Evolutionary conservation across 768 basidiomycete genomes (phyloP), one percentile per base, ranked within the genome.

Genomic region (Hygrophorus russula): DNA sequence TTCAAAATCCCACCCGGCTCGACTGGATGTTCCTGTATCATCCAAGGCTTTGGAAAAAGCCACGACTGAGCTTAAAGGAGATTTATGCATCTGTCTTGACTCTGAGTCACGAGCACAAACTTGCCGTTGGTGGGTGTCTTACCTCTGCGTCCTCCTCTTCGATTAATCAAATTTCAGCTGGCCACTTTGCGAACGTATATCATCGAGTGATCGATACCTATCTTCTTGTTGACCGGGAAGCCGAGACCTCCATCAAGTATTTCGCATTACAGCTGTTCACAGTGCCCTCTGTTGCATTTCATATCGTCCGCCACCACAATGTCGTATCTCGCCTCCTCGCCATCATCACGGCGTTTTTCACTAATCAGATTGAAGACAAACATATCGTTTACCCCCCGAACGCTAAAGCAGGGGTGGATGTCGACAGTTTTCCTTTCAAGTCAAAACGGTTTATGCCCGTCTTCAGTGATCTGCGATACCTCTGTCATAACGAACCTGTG

Each of bases 371-470:
- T 39, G 62, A 65, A 4, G 78, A 82, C 45, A 83, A 82, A 59
- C 74, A 76, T 35, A 81, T 91, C 48, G 55, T 73, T 9, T 69
- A 68, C 47, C 66, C 67, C 29, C 58, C 66, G 7, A 48, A 49
- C 30, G 36, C 41, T 45, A 32, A 33, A 45, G 38, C 29, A 42
- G 33, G 47, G 41, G 56, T 96, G 42, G 87, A 93, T 47, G 82
- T 89, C 32, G 93, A 96, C 38, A 76, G 79, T 31, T 76, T 79
- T 46, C 82, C 87, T 0, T 96, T 96, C 77, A 84, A 87, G 60
- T 89, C 86, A 13, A 97, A 97, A 59, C 83, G 93, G 7, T 96
- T 94, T 64, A 87, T 92, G 81, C 87, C 89, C 2, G 78, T 98
- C 37, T 94, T 97, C 59, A 83, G 83, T 52, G 89, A 93, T 59